These are phyloP conservation scores for Evernia prunastri DNA, from an alignment of 495 filamentous ascomycete genomes.

Conservation along the genomic window DNA sequence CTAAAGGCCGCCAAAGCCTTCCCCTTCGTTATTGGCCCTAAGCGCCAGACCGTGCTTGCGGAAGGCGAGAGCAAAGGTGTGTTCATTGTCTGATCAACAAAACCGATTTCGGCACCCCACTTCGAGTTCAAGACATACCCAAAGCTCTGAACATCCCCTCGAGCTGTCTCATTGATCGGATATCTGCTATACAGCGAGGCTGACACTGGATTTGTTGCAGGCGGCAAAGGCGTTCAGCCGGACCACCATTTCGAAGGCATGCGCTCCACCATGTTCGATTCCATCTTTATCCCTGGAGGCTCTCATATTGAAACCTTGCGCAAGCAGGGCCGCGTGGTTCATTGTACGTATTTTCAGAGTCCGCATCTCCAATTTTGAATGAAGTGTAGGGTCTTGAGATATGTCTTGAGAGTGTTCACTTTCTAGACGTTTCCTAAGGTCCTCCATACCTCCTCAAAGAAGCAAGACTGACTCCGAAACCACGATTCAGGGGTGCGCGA, in stretches of 20 bases:
- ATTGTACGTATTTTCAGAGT: slow-evolving; percentile 42
- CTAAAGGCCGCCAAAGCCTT: slow-evolving; percentile 57
- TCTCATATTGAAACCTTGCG: slow-evolving; percentile 53
- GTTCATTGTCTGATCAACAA: neutral
- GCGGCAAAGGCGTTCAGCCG: slow-evolving; percentile 52
- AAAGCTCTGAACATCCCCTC: neutral
- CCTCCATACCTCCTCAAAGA: no score
- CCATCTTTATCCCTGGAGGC: slow-evolving; percentile 73
- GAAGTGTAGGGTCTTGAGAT: no score
- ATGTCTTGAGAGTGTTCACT: no score
- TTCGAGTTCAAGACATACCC: neutral
- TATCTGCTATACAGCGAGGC: neutral
- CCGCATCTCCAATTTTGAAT: no score
- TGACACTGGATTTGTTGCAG: neutral
- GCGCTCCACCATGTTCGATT: slow-evolving; percentile 83
- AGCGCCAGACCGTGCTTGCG: slow-evolving; percentile 54
- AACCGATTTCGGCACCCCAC: neutral
- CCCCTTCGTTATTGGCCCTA: slow-evolving; percentile 63
- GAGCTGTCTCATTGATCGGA: no score
- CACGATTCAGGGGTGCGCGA: slow-evolving; percentile 53
- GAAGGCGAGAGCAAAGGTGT: slow-evolving; percentile 40
- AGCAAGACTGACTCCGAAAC: no score
- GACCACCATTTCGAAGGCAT: slow-evolving; percentile 79
- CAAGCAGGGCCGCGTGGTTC: slow-evolving; percentile 68
- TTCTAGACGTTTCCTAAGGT: no score